These are phyloP conservation scores for Globisporangium ultimum DNA, from an alignment of 352 stramenopile genomes.

Conservation along the genomic window DNA sequence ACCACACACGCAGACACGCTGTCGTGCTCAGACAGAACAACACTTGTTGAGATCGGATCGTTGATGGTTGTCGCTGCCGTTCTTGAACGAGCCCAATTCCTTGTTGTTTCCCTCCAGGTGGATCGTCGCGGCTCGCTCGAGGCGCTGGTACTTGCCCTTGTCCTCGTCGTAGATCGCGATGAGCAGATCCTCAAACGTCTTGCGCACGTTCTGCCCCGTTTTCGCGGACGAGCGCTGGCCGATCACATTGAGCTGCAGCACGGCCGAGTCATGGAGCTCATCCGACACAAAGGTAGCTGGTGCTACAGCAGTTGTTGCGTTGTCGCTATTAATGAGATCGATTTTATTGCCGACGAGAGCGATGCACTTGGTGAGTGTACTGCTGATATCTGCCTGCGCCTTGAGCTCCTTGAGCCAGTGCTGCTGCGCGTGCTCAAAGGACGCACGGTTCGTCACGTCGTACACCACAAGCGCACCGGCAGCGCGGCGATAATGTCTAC, in stretches of 20 bases:
- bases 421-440: slow-evolving; percentile 67
- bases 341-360: slow-evolving; percentile 82
- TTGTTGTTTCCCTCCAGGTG: slow-evolving; percentile 26
- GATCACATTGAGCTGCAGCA: slow-evolving; percentile 37
- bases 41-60: slow-evolving; percentile 12
- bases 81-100: background rate
- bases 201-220: slow-evolving; percentile 58
- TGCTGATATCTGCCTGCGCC: slow-evolving; percentile 51
- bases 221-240: slow-evolving; percentile 65
- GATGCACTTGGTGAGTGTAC: slow-evolving; percentile 60
- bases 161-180: slow-evolving; percentile 68
- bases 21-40: slow-evolving; percentile 5
- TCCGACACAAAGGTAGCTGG: slow-evolving; percentile 24
- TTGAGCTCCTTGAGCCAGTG: slow-evolving; percentile 80
- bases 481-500: slow-evolving; percentile 70
- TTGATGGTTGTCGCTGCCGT: background rate
- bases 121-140: slow-evolving; percentile 33
- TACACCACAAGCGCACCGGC: slow-evolving; percentile 74
- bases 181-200: slow-evolving; percentile 69
- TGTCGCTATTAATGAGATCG: slow-evolving; percentile 30
- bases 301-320: slow-evolving; percentile 7
- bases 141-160: slow-evolving; percentile 37
- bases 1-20: background rate
- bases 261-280: slow-evolving; percentile 39
- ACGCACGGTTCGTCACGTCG: slow-evolving; percentile 60